Conservation (phyloP, 2,329 filamentous ascomycete species). For the Emmonsiellopsis sp. region DNA sequence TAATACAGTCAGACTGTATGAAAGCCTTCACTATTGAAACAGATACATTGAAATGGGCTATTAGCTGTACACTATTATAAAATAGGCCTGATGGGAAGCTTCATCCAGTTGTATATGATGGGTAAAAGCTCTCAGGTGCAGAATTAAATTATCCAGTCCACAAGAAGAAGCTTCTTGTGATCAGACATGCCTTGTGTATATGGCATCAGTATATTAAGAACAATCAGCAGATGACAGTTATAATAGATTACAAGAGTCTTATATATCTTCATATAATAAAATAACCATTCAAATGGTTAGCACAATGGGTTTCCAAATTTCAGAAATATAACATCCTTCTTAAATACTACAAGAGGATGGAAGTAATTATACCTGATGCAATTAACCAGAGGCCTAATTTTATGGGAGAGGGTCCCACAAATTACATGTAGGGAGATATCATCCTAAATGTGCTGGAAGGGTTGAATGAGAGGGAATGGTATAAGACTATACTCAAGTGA, state of each 20-base stretch:
- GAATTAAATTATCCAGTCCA: too few species aligned
- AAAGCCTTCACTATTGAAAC: background rate
- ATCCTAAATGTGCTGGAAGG: background rate
- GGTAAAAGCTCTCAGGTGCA: too few species aligned
- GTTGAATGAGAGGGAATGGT: background rate
- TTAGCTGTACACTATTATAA: too few species aligned
- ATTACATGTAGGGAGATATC: accelerated
- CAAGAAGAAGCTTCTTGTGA: too few species aligned
- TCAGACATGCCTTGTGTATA: background rate
- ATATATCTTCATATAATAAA: background rate
- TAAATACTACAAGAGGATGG: background rate
- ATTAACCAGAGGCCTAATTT: background rate
- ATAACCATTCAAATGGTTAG: background rate
- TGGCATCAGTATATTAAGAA: background rate
- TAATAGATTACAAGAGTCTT: background rate
- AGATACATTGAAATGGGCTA: background rate
- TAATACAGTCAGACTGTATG: background rate
- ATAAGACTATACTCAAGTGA: background rate
- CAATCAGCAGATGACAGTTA: background rate
- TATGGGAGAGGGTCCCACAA: background rate
- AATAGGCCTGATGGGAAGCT: too few species aligned
- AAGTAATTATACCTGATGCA: background rate
- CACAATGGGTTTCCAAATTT: background rate
- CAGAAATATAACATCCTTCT: background rate
- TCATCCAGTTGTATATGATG: too few species aligned